Evolutionary conservation across 202 grass and related monocot genomes (phyloP).

Genomic region (Setaria italica): DNA sequence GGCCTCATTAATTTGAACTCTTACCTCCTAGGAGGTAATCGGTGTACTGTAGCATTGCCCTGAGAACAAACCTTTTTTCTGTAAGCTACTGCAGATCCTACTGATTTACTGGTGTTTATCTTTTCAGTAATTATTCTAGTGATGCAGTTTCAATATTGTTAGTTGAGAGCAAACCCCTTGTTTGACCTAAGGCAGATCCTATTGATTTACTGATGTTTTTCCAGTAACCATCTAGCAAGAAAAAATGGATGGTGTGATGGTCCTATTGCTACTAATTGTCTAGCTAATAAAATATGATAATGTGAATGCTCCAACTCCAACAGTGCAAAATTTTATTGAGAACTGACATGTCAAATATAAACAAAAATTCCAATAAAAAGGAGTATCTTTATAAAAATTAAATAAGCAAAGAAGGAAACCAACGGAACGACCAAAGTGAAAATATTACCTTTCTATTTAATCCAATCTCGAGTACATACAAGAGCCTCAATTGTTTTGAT

Average conservation of each 20-base stretch:
- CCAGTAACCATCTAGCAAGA: neutral
- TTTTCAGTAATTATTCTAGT: too few species aligned
- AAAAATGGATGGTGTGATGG: slow-evolving; percentile 7
- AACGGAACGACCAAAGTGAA: slow-evolving; percentile 17
- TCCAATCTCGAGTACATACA: slow-evolving; percentile 62
- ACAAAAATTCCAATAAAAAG: slow-evolving; percentile 1
- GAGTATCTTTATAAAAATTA: slow-evolving; percentile 14
- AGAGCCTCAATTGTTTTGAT: slow-evolving; percentile 66
- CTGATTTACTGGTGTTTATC: too few species aligned
- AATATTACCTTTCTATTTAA: slow-evolving; percentile 43
- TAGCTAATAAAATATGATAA: slow-evolving; percentile 30
- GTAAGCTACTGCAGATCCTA: too few species aligned
- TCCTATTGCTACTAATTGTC: neutral
- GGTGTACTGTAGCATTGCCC: too few species aligned
- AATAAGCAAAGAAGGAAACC: slow-evolving; percentile 1
- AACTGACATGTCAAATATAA: neutral
- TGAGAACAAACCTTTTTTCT: too few species aligned
- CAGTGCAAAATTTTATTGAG: neutral
- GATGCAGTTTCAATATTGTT: neutral
- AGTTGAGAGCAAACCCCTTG: neutral
- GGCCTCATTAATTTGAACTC: too few species aligned
- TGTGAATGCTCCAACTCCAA: neutral
- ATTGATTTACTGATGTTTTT: neutral
- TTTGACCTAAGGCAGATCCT: neutral
- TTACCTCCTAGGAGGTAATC: too few species aligned